Evolutionary conservation across 2,329 filamentous ascomycete genomes (phyloP), one percentile per base, ranked within the genome.

Genomic region (Fusarium gaditjirri): DNA sequence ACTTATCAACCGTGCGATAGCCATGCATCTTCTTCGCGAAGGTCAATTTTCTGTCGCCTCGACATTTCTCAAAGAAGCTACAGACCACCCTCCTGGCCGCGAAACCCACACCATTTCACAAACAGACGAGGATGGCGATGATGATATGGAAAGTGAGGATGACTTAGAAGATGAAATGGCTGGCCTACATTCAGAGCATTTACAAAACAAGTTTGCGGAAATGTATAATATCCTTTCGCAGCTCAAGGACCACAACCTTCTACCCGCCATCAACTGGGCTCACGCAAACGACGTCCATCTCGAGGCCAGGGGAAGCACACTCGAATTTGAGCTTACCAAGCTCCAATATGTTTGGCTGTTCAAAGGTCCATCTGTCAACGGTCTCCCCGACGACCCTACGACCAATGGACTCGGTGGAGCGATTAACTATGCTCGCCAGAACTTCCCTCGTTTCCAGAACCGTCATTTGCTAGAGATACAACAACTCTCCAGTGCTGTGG

Each of bases 1-100:
- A 21, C 86, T 98, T 17, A 94, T 98, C 79, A 97, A 98, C 82
- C 90, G 95, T 62, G 95, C 96, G 11, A 97, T 99, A 75, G 93
- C 93, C 14, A 98, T 98, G 94, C 96, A 99, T 79, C 88, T 99
- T 27, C 88, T 99, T 42, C 93, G 96, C 43, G 95, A 98, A 83
- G 96, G 96, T 53, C 93, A 97, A 79, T 99, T 99, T 81, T 88
- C 87, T 27, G 95, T 97, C 5, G 95, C 95, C 17, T 90, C 91
- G 21, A 94, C 91, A 3, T 98, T 99, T 76, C 89, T 97, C 53
- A 84, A 88, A 19, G 96, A 98, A 84, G 89, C 85, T 21, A 82
- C 84, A 65, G 80, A 84, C 46, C 79, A 82, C n/a, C 78, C 78
- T 43, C 69, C 35, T 42, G 75, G 43, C 65, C 80, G 38, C 55